These are phyloP conservation scores for Neurospora tetraspora DNA, from an alignment of 495 filamentous ascomycete species.

Conservation along the genomic window DNA sequence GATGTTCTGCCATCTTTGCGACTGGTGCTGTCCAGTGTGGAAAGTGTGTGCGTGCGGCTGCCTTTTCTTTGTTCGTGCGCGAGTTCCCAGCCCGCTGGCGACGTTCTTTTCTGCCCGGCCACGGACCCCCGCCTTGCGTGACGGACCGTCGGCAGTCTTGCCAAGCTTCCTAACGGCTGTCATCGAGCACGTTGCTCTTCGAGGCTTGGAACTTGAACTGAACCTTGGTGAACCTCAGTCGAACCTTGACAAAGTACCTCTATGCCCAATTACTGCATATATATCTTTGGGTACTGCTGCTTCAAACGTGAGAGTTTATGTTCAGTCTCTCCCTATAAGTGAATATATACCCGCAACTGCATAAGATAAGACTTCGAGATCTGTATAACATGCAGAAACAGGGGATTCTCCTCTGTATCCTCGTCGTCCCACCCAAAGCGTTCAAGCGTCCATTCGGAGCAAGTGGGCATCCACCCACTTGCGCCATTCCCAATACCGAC, in stretches of 20 bases:
- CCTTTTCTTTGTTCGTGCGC: neutral
- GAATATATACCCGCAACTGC: neutral
- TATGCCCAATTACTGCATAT: neutral
- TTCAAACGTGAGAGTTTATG: neutral
- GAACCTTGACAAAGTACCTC: no score
- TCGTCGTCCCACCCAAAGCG: neutral
- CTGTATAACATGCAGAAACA: neutral
- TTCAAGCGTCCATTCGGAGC: neutral
- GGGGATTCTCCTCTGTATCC: neutral
- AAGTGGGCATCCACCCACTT: neutral
- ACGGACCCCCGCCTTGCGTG: neutral
- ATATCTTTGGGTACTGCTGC: neutral
- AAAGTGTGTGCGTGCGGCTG: no score
- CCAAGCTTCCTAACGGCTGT: neutral
- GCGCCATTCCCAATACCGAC: neutral
- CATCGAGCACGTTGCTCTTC: neutral
- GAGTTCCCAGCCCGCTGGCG: neutral
- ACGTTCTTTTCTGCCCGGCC: neutral
- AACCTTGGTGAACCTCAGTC: neutral
- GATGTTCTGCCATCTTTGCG: neutral
- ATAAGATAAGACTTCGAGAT: neutral
- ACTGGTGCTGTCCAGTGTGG: neutral
- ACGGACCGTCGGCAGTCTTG: neutral
- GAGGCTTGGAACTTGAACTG: neutral
- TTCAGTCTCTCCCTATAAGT: neutral